phyloP scores from a whole-genome alignment of 495 filamentous ascomycete species.

The Penicillium atrosanguineum region DNA sequence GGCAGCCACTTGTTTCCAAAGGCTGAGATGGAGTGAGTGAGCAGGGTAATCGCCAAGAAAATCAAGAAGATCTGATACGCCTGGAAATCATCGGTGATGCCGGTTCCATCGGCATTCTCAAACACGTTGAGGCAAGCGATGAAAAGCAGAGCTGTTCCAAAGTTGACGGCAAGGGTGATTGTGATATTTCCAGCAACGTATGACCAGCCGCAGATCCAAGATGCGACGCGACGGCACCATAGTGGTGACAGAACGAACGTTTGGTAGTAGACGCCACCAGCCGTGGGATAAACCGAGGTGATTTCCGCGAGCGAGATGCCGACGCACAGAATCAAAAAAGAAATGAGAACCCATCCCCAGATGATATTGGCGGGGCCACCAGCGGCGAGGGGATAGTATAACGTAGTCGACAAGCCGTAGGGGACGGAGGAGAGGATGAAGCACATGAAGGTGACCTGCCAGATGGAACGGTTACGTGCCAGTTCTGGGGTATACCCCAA shows the following conservation, averaged over 20 bases:
- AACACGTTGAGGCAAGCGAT: slow-evolving; percentile 25
- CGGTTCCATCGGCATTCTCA: slow-evolving; percentile 39
- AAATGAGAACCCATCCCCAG: slow-evolving; percentile 63
- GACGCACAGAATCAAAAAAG: slow-evolving; percentile 61
- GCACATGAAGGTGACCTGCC: slow-evolving; percentile 32
- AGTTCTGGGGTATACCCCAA: slow-evolving; percentile 58
- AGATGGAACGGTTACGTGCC: slow-evolving; percentile 50
- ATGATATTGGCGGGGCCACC: slow-evolving; percentile 61
- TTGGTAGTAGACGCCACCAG: slow-evolving; percentile 67
- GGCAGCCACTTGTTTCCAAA: slow-evolving; percentile 29
- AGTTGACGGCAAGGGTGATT: slow-evolving; percentile 38
- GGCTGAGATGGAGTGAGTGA: slow-evolving; percentile 31
- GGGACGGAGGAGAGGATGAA: slow-evolving; percentile 53
- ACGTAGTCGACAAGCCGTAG: slow-evolving; percentile 61
- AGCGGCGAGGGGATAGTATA: slow-evolving; percentile 60
- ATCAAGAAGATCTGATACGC: slow-evolving; percentile 50
- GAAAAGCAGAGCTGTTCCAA: slow-evolving; percentile 26
- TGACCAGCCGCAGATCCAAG: slow-evolving; percentile 68
- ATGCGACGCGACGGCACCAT: slow-evolving; percentile 55
- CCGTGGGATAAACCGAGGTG: slow-evolving; percentile 65
- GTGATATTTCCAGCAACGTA: slow-evolving; percentile 65
- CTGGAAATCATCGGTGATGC: slow-evolving; percentile 24
- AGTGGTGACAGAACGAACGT: slow-evolving; percentile 53
- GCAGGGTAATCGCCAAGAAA: slow-evolving; percentile 57
- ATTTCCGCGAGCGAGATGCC: slow-evolving; percentile 69